A percentile compares a stretch with the other conserved stretches of the same genome.
phyloP scores from a whole-genome alignment of 768 basidiomycete genomes.

The Strobilomyces dryophilus region DNA sequence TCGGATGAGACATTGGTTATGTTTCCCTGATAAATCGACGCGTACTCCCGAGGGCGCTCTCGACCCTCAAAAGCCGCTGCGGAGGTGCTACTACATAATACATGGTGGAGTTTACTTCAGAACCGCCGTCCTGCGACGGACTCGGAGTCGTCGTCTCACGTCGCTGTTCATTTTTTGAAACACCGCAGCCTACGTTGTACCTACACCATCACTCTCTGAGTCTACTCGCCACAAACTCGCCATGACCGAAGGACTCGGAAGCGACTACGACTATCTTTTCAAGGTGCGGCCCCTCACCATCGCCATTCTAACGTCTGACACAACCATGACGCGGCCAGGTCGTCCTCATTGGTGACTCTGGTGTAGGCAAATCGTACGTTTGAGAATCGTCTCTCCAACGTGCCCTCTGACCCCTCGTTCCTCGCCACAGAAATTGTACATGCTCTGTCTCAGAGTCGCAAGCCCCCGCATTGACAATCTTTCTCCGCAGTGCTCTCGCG shows the following conservation, averaged over 20 bases:
- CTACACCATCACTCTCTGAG: too few relatives aligned
- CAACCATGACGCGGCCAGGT: slow-evolving; percentile 51
- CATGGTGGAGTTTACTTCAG: too few relatives aligned
- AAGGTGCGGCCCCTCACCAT: slow-evolving; percentile 52
- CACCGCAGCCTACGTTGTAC: too few relatives aligned
- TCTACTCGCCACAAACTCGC: too few relatives aligned
- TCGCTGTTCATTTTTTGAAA: slow-evolving; percentile 19
- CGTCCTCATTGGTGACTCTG: slow-evolving; percentile 98
- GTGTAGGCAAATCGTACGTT: slow-evolving; percentile 98
- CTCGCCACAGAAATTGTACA: slow-evolving; percentile 34
- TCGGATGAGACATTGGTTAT: slow-evolving; percentile 25
- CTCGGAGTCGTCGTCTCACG: too few relatives aligned
- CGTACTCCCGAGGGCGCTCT: neutral
- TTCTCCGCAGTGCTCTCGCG: slow-evolving; percentile 83
- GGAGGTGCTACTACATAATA: too few relatives aligned
- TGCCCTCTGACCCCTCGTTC: slow-evolving; percentile 3
- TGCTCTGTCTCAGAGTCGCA: neutral
- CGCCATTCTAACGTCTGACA: neutral
- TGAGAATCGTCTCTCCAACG: neutral
- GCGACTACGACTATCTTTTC: slow-evolving; percentile 98
- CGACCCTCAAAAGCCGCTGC: neutral
- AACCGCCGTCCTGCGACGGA: neutral
- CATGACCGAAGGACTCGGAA: slow-evolving; percentile 92
- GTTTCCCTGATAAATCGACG: too few relatives aligned
- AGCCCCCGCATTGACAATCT: slow-evolving; percentile 4